These are phyloP conservation scores for Phytophthora niederhauseri DNA, from an alignment of 352 stramenopile genomes.

Conservation along the genomic window DNA sequence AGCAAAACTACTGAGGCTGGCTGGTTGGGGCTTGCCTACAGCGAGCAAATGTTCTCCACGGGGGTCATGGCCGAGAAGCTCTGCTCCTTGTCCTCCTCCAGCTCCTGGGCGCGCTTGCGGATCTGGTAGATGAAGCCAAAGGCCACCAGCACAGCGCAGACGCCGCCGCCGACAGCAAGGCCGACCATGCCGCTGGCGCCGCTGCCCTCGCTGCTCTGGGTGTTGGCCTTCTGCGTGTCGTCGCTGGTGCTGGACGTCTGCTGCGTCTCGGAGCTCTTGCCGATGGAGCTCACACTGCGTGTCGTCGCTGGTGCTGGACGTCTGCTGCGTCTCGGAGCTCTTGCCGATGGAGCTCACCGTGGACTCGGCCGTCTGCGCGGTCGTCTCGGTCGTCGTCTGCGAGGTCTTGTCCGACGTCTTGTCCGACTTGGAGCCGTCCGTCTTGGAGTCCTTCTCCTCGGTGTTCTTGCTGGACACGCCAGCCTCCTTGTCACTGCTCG, in stretches of 20 bases:
- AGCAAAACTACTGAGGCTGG: constrained; percentile 10
- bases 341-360: constrained; percentile 31
- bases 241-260: constrained; percentile 31
- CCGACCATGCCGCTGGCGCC: constrained; percentile 17
- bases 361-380: constrained; percentile 4
- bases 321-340: constrained; percentile 34
- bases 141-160: constrained; percentile 51
- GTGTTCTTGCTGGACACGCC: constrained; percentile 26
- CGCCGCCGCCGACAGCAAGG: constrained; percentile 39
- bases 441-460: constrained; percentile 23
- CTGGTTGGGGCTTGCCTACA: constrained; percentile 39
- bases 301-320: constrained; percentile 29
- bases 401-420: constrained; percentile 25
- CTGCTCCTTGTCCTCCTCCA: constrained; percentile 65
- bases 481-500: constrained; percentile 23
- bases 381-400: constrained; percentile 10
- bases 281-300: constrained; percentile 37
- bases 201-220: constrained; percentile 30
- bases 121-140: constrained; percentile 84
- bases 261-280: constrained; percentile 35
- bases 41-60: constrained; percentile 51
- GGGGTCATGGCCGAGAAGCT: constrained; percentile 57
- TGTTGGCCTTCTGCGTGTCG: constrained; percentile 47
- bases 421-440: constrained; percentile 24
- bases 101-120: constrained; percentile 64